Percentiles rank a stretch among this genome's conserved stretches.
phyloP scores from a whole-genome alignment of 75 land plant species.

The Sequoiadendron giganteum region DNA sequence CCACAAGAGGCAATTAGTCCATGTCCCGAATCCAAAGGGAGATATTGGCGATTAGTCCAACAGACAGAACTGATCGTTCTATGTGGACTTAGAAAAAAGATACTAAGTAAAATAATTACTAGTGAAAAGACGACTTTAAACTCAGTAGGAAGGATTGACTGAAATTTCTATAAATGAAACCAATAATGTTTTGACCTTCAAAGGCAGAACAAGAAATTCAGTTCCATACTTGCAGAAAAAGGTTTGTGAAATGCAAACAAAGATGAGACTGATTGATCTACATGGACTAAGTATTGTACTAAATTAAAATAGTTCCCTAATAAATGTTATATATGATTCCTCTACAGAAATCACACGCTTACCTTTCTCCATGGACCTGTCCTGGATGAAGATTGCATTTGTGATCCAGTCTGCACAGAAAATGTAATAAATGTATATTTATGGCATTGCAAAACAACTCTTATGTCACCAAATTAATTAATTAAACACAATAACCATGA shows the following conservation, averaged over 20 bases:
- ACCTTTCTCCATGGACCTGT: constrained; percentile 91
- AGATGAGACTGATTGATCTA: background rate
- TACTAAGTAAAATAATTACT: background rate
- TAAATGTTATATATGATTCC: background rate
- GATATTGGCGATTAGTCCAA: too few relatives aligned
- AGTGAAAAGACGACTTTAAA: background rate
- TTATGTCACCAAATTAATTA: background rate
- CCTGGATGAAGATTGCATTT: constrained; percentile 50
- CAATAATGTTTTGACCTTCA: background rate
- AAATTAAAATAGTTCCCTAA: background rate
- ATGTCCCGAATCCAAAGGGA: too few relatives aligned
- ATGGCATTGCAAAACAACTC: background rate
- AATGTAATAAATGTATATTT: background rate
- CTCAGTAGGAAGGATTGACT: background rate
- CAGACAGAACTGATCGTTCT: background rate
- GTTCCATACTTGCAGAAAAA: background rate
- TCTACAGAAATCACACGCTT: constrained; percentile 7
- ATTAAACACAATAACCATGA: background rate
- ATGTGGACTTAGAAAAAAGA: background rate
- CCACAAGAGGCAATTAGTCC: too few relatives aligned
- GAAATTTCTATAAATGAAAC: background rate
- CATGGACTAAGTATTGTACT: background rate
- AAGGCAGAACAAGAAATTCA: background rate
- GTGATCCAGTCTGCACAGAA: constrained; percentile 35
- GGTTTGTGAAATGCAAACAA: background rate